Evolutionary conservation across 2,329 filamentous ascomycete species (phyloP).

Genomic region (Trichothecium sympodiale): DNA sequence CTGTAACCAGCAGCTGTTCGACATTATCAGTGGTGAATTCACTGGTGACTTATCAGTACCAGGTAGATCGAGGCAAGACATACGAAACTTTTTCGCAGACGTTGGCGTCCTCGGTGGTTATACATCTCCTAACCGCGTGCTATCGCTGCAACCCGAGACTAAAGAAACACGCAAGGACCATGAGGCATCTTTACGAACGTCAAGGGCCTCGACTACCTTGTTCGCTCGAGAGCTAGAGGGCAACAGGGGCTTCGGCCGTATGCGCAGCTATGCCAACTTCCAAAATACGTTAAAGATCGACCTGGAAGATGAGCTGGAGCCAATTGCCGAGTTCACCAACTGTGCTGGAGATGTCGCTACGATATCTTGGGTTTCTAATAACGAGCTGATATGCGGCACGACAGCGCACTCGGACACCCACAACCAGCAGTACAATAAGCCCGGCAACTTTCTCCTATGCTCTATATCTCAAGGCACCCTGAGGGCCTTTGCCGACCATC

Average conservation of each 20-base stretch:
- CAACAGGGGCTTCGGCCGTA: slow-evolving; percentile 28
- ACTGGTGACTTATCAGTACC: too few species aligned
- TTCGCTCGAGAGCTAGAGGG: slow-evolving; percentile 38
- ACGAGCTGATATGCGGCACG: slow-evolving; percentile 49
- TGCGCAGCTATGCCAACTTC: slow-evolving; percentile 31
- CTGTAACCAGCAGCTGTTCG: slow-evolving; percentile 9
- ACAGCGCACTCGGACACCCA: slow-evolving; percentile 51
- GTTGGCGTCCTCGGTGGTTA: slow-evolving; percentile 13
- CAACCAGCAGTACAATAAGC: slow-evolving; percentile 57
- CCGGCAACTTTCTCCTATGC: slow-evolving; percentile 49
- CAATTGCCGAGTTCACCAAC: slow-evolving; percentile 44
- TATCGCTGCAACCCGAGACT: slow-evolving; percentile 12
- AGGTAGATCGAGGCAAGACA: slow-evolving; percentile 14
- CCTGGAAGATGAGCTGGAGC: slow-evolving; percentile 39
- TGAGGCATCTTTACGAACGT: slow-evolving; percentile 3
- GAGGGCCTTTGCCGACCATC: slow-evolving; percentile 43
- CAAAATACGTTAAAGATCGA: slow-evolving; percentile 30
- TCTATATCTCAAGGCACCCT: slow-evolving; percentile 33
- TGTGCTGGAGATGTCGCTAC: slow-evolving; percentile 52
- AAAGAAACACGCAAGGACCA: slow-evolving; percentile 1
- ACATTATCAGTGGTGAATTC: too few species aligned
- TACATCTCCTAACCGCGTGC: slow-evolving; percentile 8
- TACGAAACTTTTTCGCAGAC: slow-evolving; percentile 20
- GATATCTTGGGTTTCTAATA: slow-evolving; percentile 42
- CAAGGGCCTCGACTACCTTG: slow-evolving; percentile 27